These are phyloP conservation scores for Allium sativum DNA, from an alignment of 106 monocot genomes.

Conservation along the genomic window DNA sequence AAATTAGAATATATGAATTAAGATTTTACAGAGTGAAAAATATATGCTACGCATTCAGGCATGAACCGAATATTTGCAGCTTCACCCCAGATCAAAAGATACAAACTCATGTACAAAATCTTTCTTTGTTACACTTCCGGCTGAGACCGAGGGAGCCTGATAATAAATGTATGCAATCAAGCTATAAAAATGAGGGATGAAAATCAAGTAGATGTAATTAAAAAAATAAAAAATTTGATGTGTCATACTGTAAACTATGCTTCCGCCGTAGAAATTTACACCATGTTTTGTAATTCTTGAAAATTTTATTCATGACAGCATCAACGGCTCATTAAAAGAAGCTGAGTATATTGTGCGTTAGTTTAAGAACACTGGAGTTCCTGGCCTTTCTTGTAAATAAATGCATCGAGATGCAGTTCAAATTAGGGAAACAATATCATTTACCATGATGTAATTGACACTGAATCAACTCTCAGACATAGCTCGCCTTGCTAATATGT, in stretches of 20 bases:
- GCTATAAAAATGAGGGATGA: background rate
- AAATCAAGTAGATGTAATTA: background rate
- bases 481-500: too few species aligned
- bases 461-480: too few species aligned
- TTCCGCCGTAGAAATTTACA: slow-evolving; percentile 94
- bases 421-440: too few species aligned
- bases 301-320: slow-evolving; percentile 73
- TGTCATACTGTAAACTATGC: slow-evolving; percentile 66
- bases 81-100: slow-evolving; percentile 99
- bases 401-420: too few species aligned
- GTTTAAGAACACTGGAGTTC: too few species aligned
- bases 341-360: too few species aligned
- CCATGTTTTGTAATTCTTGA: slow-evolving; percentile 94
- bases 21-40: slow-evolving; percentile 78
- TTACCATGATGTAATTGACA: too few species aligned
- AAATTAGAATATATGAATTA: background rate
- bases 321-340: too few species aligned
- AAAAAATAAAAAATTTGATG: background rate
- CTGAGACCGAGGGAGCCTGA: slow-evolving; percentile 70
- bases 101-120: slow-evolving; percentile 90
- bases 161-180: slow-evolving; percentile 2
- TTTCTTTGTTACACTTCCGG: slow-evolving; percentile 86
- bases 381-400: too few species aligned
- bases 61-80: slow-evolving; percentile 85
- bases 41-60: slow-evolving; percentile 92